phyloP scores from a whole-genome alignment of 371 early-diverging fungal species.

The Rhizopus delemar region DNA sequence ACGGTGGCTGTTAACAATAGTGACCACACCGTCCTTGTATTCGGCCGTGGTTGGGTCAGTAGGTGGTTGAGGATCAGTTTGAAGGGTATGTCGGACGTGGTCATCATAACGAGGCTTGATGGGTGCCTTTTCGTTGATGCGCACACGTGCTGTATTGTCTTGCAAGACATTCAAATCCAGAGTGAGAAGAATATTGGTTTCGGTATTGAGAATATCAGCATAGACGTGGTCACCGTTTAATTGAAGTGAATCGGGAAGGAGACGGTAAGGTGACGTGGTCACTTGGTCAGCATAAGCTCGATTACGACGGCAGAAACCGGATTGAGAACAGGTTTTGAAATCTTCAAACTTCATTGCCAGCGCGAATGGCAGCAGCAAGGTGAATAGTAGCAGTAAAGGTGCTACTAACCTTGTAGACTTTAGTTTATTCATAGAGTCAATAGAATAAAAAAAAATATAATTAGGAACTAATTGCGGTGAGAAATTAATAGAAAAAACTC shows the following conservation, averaged over 20 bases:
- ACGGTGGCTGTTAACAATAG: conserved; percentile 25
- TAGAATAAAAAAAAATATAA: too few relatives aligned
- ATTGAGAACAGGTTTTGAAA: conserved; percentile 89
- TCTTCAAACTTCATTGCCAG: conserved; percentile 65
- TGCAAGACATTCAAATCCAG: conserved; percentile 56
- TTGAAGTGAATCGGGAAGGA: conserved; percentile 54
- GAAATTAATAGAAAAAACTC: too few relatives aligned
- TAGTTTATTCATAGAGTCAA: neutral
- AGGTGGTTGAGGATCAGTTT: conserved; percentile 35
- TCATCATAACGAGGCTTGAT: conserved; percentile 73
- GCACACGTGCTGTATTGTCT: conserved; percentile 66
- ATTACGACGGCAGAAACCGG: conserved; percentile 89
- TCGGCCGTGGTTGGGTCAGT: conserved; percentile 14
- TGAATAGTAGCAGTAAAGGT: neutral
- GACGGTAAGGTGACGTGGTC: conserved; percentile 61
- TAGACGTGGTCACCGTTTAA: conserved; percentile 50
- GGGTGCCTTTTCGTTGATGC: conserved; percentile 70
- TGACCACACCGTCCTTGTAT: conserved; percentile 20
- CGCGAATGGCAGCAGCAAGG: neutral
- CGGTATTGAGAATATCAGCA: conserved; percentile 62
- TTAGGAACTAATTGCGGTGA: too few relatives aligned
- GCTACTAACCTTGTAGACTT: conserved; percentile 1
- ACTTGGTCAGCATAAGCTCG: conserved; percentile 77
- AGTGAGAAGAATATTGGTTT: conserved; percentile 46
- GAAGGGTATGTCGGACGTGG: conserved; percentile 62